Percentiles rank a stretch among this genome's conserved stretches.
phyloP scores from a whole-genome alignment of 2,329 filamentous ascomycete genomes.

The Pseudohalonectria lignicola region DNA sequence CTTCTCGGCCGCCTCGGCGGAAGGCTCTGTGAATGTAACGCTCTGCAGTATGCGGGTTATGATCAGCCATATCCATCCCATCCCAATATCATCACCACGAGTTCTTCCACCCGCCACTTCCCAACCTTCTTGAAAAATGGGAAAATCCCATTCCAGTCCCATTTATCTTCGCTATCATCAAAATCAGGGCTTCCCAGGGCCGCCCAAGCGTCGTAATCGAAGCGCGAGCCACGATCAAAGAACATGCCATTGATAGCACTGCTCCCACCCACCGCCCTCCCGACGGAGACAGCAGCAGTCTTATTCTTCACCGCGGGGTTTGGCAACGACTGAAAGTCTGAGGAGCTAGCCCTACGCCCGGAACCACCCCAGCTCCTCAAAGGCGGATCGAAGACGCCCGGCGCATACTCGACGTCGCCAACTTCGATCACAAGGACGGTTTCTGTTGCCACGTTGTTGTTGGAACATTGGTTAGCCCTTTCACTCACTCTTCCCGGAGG shows the following conservation, averaged over 20 bases:
- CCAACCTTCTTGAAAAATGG: constrained; percentile 2
- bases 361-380: neutral
- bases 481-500: too few relatives aligned
- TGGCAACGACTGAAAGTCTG: neutral
- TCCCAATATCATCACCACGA: too few relatives aligned
- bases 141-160: constrained; percentile 1
- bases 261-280: neutral
- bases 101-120: too few relatives aligned
- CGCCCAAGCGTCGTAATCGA: constrained; percentile 9
- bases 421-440: neutral
- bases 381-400: neutral
- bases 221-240: constrained; percentile 1
- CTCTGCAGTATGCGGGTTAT: too few relatives aligned
- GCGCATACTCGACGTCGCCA: constrained; percentile 2
- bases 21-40: constrained; percentile 2
- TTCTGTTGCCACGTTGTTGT: too few relatives aligned
- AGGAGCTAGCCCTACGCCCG: neutral
- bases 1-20: neutral
- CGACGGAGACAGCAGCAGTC: neutral
- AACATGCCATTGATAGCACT: neutral
- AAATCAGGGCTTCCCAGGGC: constrained; percentile 37
- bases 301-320: neutral
- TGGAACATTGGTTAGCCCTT: too few relatives aligned
- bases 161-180: neutral
- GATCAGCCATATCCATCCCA: too few relatives aligned